Base-by-base conservation (phyloP, 2,329 filamentous ascomycete species). In the Lachnellula occidentalis region DNA sequence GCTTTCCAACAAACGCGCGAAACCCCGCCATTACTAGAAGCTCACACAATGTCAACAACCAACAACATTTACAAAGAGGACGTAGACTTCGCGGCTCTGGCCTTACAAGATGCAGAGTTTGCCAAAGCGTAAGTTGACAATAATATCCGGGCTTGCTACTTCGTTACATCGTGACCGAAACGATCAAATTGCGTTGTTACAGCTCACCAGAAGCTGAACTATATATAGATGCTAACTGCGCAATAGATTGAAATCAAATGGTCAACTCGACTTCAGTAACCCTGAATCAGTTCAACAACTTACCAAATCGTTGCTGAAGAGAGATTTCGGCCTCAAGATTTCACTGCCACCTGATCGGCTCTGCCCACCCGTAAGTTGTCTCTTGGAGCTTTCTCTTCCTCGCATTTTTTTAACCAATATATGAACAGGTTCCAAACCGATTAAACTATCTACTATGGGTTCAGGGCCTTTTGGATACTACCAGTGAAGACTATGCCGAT, bases 361-460 rank as follows among this genome's bases (percentile, higher is more conserved):
- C 1, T 97, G 92, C 67, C 94, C 92, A 12, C 90, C 92, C 1
- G 88, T 95, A 68, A 55, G 58, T 21, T 37, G 8, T 7, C 27
- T 42, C 27, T 15, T 17, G 21, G 8, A 34, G 24, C 21, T 31
- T 27, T 1, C 21, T 24, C 24, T 27, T 31, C 24, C 17, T 27
- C 22, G n/a, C 14, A 39, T 21, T 17, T 48, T 17, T 48, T 3
- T 9, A 8, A 34, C 19, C 11, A 47, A 34, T 17, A 45, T 47
- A 17, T 50, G 39, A 9, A 2, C 31, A 80, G 79, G 76, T 82
- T 1, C 78, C 79, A 0, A 82, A 81, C 57, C 83, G 91, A 48
- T 86, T 95, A 70, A 94, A 92, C 66, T 99, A 99, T 69, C 82
- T 97, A 19, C 74, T 92, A 8, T 97, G 92, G 91, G 75, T 97